phyloP scores from a whole-genome alignment of 2,329 filamentous ascomycete species.

The Albophoma yamanashiensis region DNA sequence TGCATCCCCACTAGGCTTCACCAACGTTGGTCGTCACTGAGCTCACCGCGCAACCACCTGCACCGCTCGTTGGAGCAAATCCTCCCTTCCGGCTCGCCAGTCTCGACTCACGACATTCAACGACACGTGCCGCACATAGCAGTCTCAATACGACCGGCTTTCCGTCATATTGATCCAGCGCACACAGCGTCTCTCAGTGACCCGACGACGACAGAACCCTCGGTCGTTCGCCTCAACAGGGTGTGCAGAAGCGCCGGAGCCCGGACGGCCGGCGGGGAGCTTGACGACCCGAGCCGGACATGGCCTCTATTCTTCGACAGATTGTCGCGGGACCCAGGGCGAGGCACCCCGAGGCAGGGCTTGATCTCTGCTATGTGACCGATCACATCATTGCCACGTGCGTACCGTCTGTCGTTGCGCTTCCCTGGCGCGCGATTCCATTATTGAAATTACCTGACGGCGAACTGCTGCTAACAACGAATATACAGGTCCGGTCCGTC shows the following conservation, averaged over 20 bases:
- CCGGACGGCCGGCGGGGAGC: no score
- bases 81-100: neutral
- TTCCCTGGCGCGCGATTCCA: neutral
- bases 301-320: constrained; percentile 75
- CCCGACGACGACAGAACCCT: neutral
- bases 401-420: constrained; percentile 10
- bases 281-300: constrained; percentile 13
- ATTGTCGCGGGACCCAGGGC: constrained; percentile 82
- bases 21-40: neutral
- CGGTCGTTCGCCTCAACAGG: neutral
- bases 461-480: neutral
- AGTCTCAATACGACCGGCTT: neutral
- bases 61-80: neutral
- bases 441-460: neutral
- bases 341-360: constrained; percentile 73
- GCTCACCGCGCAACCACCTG: neutral
- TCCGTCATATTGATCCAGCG: neutral
- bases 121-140: neutral
- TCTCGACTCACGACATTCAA: neutral
- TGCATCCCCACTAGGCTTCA: neutral
- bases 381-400: constrained; percentile 60
- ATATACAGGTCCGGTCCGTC: constrained; percentile 80
- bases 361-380: constrained; percentile 95
- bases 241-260: neutral
- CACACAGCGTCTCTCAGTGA: neutral